phyloP scores from a whole-genome alignment of 768 basidiomycete genomes.

The Sarcodon aspratus region DNA sequence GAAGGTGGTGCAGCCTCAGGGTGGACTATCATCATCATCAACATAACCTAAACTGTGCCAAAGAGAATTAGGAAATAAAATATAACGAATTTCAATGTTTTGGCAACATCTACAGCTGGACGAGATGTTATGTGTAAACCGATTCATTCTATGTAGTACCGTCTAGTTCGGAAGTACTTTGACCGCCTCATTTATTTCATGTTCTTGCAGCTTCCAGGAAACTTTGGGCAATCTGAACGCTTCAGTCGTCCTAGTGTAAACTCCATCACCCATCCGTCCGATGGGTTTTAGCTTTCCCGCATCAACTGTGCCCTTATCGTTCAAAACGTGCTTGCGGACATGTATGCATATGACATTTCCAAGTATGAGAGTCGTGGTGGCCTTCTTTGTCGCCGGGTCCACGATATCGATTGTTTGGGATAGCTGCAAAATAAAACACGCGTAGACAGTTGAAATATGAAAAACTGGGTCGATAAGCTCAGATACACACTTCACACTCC shows the following conservation, averaged over 20 bases:
- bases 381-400: conserved; percentile 15
- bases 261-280: conserved; percentile 25
- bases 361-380: conserved; percentile 21
- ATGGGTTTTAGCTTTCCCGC: conserved; percentile 23
- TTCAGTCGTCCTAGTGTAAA: conserved; percentile 19
- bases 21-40: too few species aligned
- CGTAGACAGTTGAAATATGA: background rate
- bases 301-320: conserved; percentile 22
- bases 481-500: conserved; percentile 27
- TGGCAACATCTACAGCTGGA: too few species aligned
- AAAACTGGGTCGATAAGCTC: background rate
- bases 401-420: conserved; percentile 22
- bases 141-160: too few species aligned
- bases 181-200: conserved; percentile 1
- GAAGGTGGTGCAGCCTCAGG: too few species aligned
- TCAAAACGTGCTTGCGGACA: conserved; percentile 28
- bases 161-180: too few species aligned
- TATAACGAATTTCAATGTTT: too few species aligned
- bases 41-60: too few species aligned
- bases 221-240: conserved; percentile 11
- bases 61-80: too few species aligned
- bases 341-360: conserved; percentile 29
- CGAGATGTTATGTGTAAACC: too few species aligned
- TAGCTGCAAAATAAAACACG: conserved; percentile 13
- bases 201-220: conserved; percentile 10